Evolutionary conservation across 1,284 basidiomycete genomes (phyloP).

Genomic region (Apiotrichum gamsii): DNA sequence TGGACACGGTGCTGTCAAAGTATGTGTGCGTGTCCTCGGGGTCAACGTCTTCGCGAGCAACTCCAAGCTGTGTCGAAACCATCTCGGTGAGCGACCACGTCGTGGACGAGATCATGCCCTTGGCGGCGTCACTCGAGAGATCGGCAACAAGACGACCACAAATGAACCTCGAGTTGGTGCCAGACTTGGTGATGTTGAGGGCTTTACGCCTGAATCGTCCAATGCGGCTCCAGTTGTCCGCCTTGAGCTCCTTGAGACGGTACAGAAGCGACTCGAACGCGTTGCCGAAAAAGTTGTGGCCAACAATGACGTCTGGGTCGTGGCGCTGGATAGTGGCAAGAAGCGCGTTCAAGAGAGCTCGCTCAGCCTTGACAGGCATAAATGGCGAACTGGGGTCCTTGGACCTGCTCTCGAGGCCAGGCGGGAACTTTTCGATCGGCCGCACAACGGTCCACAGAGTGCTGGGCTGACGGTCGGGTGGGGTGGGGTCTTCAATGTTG

Average conservation of each 20-base stretch:
- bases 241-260: conserved; percentile 82
- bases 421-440: conserved; percentile 80
- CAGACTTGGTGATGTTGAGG: conserved; percentile 66
- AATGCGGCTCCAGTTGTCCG: conserved; percentile 88
- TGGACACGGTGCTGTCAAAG: conserved; percentile 76
- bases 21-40: conserved; percentile 88
- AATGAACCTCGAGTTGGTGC: conserved; percentile 75
- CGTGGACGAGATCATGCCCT: conserved; percentile 88
- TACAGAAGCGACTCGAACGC: conserved; percentile 85
- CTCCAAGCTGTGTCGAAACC: conserved; percentile 82
- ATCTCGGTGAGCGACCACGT: conserved; percentile 99
- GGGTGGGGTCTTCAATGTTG: conserved; percentile 79
- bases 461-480: conserved; percentile 77
- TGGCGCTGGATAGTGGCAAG: conserved; percentile 76
- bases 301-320: conserved; percentile 91
- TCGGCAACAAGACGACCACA: conserved; percentile 86
- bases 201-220: conserved; percentile 82
- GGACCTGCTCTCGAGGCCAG: conserved; percentile 69
- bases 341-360: conserved; percentile 74
- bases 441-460: conserved; percentile 84
- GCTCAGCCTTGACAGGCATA: conserved; percentile 72
- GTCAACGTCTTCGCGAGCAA: conserved; percentile 84
- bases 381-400: conserved; percentile 60
- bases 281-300: conserved; percentile 90
- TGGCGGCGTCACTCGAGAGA: conserved; percentile 86